These are phyloP conservation scores for Pyrenophora seminiperda DNA, from an alignment of 2,329 filamentous ascomycete species.

Conservation along the genomic window DNA sequence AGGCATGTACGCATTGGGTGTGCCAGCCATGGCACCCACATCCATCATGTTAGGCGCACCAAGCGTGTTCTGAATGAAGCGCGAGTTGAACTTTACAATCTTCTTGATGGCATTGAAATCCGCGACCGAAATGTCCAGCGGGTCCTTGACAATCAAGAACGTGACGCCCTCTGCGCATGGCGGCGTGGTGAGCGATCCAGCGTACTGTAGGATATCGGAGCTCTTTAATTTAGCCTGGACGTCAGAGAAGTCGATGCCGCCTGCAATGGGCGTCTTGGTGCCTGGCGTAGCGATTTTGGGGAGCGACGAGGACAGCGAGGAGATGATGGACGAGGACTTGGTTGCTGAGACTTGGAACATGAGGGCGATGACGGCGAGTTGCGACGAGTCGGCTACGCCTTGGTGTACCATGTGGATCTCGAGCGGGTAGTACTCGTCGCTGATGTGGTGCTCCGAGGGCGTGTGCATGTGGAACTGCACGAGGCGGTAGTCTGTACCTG, in stretches of 20 bases:
- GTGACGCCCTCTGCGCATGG: constrained; percentile 64
- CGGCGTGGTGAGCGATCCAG: constrained; percentile 66
- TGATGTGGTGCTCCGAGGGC: constrained; percentile 63
- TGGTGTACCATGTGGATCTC: constrained; percentile 66
- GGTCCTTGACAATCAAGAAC: constrained; percentile 59
- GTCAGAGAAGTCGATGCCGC: constrained; percentile 53
- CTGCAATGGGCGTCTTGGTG: constrained; percentile 34
- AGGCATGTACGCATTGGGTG: background rate
- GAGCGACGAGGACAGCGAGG: constrained; percentile 41
- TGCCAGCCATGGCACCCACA: constrained; percentile 18
- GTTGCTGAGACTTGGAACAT: constrained; percentile 51
- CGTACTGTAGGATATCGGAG: constrained; percentile 57
- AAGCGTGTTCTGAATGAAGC: constrained; percentile 59
- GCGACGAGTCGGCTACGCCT: constrained; percentile 45
- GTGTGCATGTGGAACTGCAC: constrained; percentile 66
- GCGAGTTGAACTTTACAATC: constrained; percentile 61
- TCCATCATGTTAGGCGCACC: constrained; percentile 53
- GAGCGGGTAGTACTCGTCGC: constrained; percentile 54
- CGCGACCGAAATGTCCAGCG: constrained; percentile 54
- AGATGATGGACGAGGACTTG: constrained; percentile 38
- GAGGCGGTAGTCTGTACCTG: constrained; percentile 51
- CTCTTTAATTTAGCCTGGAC: constrained; percentile 48
- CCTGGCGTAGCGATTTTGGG: constrained; percentile 51
- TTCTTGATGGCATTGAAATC: constrained; percentile 60
- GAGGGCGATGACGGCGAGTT: constrained; percentile 50